Evolutionary conservation across 257 asterid species (phyloP).

Genomic region (Gardenia jasminoides): DNA sequence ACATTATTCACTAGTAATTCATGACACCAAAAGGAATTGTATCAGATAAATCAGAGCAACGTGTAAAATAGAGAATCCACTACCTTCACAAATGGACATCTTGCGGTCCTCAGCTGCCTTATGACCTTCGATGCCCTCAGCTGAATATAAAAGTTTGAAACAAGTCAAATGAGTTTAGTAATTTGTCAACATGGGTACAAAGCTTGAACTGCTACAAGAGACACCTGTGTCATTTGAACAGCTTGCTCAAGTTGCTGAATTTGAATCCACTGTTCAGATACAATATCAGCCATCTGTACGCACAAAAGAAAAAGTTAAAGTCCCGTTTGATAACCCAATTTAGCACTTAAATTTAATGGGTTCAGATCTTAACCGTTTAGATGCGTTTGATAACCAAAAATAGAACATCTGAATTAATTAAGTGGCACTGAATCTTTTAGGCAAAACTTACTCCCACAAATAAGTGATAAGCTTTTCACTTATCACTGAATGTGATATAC

Average conservation of each 20-base stretch:
- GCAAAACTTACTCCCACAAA: too few species aligned
- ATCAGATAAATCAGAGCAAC: slow-evolving; percentile 18
- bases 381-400: too few species aligned
- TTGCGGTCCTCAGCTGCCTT: slow-evolving; percentile 46
- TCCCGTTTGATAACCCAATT: too few species aligned
- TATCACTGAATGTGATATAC: too few species aligned
- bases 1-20: not conserved
- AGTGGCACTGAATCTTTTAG: too few species aligned
- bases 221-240: slow-evolving; percentile 78
- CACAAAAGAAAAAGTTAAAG: slow-evolving; percentile 3
- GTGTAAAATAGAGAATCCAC: slow-evolving; percentile 4
- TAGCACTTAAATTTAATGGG: too few species aligned
- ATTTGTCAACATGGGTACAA: slow-evolving; percentile 8
- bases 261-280: slow-evolving; percentile 89
- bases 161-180: not conserved
- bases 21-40: slow-evolving; percentile 1
- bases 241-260: slow-evolving; percentile 93
- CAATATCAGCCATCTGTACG: slow-evolving; percentile 56
- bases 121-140: slow-evolving; percentile 44
- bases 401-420: too few species aligned
- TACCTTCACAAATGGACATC: slow-evolving; percentile 77
- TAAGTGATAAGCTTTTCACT: too few species aligned
- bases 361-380: too few species aligned
- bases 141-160: slow-evolving; percentile 37
- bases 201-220: not conserved